These are phyloP conservation scores for Ogataea chonburiensis DNA, from an alignment of 805 yeast genomes.

Conservation along the genomic window DNA sequence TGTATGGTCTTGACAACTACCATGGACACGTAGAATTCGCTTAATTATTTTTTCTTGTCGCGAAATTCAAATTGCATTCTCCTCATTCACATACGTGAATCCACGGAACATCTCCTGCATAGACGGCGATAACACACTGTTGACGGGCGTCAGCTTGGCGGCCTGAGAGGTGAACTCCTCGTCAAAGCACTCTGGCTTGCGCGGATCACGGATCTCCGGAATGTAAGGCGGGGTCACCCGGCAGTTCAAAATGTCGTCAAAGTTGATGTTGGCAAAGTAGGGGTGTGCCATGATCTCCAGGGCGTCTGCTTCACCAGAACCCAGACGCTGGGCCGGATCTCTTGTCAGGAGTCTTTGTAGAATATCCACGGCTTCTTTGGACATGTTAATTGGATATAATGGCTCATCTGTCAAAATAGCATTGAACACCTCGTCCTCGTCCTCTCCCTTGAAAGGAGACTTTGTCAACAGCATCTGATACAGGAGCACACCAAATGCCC, in stretches of 20 bases:
- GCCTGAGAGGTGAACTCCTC: constrained; percentile 92
- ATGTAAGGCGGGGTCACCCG: constrained; percentile 84
- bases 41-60: constrained; percentile 4
- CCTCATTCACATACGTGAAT: constrained; percentile 81
- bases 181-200: constrained; percentile 91
- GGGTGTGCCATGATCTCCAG: constrained; percentile 93
- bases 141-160: constrained; percentile 93
- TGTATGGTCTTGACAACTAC: constrained; percentile 18
- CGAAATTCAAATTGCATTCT: constrained; percentile 24
- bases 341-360: constrained; percentile 88
- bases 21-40: constrained; percentile 6
- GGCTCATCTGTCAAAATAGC: constrained; percentile 97
- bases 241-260: constrained; percentile 76
- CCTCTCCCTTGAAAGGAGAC: constrained; percentile 94
- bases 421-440: constrained; percentile 86
- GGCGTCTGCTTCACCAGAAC: constrained; percentile 87
- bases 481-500: constrained; percentile 97
- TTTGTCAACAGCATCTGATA: constrained; percentile 96
- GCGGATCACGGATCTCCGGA: constrained; percentile 83
- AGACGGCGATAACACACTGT: constrained; percentile 76
- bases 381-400: constrained; percentile 94
- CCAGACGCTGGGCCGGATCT: constrained; percentile 82
- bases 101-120: constrained; percentile 98
- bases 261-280: constrained; percentile 84
- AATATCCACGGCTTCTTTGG: constrained; percentile 91